These are phyloP conservation scores for Microstegium vimineum DNA, from an alignment of 176 grass and related monocot genomes.

Conservation along the genomic window DNA sequence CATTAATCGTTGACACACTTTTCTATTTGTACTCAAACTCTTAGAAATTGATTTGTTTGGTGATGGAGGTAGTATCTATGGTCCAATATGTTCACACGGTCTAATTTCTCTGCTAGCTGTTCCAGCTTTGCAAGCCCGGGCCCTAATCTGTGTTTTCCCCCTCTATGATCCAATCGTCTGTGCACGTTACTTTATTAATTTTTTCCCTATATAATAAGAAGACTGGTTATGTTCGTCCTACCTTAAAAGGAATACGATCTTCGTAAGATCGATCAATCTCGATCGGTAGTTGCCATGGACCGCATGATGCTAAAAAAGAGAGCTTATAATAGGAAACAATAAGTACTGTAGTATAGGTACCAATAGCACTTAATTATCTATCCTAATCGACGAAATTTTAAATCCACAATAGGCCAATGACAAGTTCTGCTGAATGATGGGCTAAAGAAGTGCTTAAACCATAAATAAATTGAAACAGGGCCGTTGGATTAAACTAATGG, in stretches of 20 bases:
- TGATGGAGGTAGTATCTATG: neutral
- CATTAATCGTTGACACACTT: too few relatives aligned
- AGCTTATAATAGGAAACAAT: neutral
- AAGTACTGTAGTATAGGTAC: neutral
- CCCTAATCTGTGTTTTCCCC: neutral
- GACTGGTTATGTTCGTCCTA: neutral
- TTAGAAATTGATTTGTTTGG: too few relatives aligned
- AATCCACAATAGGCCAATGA: neutral
- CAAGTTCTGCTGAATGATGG: slow-evolving; percentile 4
- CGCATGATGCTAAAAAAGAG: neutral
- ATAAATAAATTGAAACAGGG: neutral
- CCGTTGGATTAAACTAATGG: slow-evolving; percentile 21
- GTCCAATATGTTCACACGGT: neutral
- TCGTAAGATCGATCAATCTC: neutral
- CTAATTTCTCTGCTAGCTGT: neutral
- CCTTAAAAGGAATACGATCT: slow-evolving; percentile 26
- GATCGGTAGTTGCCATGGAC: neutral
- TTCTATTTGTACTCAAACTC: too few relatives aligned
- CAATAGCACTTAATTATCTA: neutral
- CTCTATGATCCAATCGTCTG: neutral
- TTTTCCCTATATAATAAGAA: neutral
- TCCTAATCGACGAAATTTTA: neutral
- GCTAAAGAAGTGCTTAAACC: neutral
- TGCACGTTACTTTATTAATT: neutral
- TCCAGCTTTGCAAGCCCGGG: neutral